A percentile compares a stretch with the other conserved stretches of the same genome.
Conservation (phyloP, 2,329 filamentous ascomycete species). For the Fusarium algeriense region DNA sequence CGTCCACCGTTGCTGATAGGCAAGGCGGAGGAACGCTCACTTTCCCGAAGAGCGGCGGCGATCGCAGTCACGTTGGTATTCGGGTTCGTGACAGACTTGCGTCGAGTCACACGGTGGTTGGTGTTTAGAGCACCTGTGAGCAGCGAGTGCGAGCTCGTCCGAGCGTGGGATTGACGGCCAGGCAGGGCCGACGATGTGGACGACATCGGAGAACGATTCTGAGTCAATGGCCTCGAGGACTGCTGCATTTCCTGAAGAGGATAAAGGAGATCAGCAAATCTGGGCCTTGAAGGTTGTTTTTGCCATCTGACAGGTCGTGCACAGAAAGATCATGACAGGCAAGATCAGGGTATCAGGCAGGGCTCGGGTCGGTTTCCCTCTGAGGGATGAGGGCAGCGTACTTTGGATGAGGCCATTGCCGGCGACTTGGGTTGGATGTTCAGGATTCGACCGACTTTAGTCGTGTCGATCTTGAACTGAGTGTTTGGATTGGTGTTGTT, state of each 20-base stretch:
- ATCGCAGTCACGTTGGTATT: conserved; percentile 80
- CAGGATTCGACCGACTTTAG: conserved; percentile 51
- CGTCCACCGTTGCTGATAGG: conserved; percentile 70
- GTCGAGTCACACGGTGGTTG: conserved; percentile 87
- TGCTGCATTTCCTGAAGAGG: conserved; percentile 71
- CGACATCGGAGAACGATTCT: conserved; percentile 71
- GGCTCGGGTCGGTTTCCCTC: conserved; percentile 41
- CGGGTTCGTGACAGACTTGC: conserved; percentile 90
- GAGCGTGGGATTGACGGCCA: conserved; percentile 73
- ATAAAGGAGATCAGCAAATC: conserved; percentile 52
- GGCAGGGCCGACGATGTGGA: conserved; percentile 70
- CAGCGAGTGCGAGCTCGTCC: conserved; percentile 85
- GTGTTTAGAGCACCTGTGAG: conserved; percentile 82
- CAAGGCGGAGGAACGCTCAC: conserved; percentile 67
- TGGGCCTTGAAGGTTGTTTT: conserved; percentile 48
- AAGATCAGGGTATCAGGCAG: conserved; percentile 24
- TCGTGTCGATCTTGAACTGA: conserved; percentile 49
- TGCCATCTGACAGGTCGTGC: conserved; percentile 49
- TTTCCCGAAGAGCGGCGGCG: conserved; percentile 78
- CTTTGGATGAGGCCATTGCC: conserved; percentile 74
- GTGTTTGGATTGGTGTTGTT: conserved; percentile 39
- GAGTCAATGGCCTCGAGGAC: conserved; percentile 75
- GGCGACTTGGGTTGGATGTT: conserved; percentile 52
- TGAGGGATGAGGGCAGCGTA: conserved; percentile 54
- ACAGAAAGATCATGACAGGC: conserved; percentile 42